Evolutionary conservation across 257 asterid genomes (phyloP), one percentile per base, ranked within the genome.

Genomic region (Solanum corneliomulleri): DNA sequence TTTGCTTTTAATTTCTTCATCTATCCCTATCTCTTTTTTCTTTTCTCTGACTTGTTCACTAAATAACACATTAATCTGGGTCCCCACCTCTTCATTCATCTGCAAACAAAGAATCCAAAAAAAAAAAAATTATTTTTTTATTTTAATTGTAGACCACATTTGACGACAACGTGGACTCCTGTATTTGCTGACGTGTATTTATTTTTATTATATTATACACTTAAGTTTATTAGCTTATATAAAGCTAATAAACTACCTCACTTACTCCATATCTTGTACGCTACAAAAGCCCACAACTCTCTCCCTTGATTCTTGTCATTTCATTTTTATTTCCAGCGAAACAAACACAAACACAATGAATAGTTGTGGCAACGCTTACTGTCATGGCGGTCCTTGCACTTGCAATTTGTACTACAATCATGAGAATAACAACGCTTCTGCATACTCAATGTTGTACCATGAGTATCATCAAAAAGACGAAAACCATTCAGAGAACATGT

Each of bases 111-210:
- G 87, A 70, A 85, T 85, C 87, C 69, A 70, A 47, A 45, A 9
- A 49, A 29, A 15, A 8, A 20, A n/a, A 37, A 62, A 83, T 5
- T 35, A 35, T 35, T 35, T 35, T 35, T 35, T 37, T 37, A 37
- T 37, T 25, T 2, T 33, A 33, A 44, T 60, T 64, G 80, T 39
- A 62, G 82, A 37, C 29, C 41, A 74, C 86, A 70, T 86, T 91
- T 88, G 85, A 92, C 93, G 91, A 91, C 95, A 92, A 91, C 91
- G 84, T 91, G 90, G 90, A 87, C 89, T 84, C 86, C 89, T 87
- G 88, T 87, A 89, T 71, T 89, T 89, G 94, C 91, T 90, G 92
- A 92, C 94, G 77, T 72, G 29, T 89, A 89, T 89, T 88, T 90
- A 89, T 60, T 91, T 69, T 92, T 90, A 90, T 71, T 72, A 72